Conservation (phyloP, 2,329 filamentous ascomycete genomes). For the Xylariales sp. region DNA sequence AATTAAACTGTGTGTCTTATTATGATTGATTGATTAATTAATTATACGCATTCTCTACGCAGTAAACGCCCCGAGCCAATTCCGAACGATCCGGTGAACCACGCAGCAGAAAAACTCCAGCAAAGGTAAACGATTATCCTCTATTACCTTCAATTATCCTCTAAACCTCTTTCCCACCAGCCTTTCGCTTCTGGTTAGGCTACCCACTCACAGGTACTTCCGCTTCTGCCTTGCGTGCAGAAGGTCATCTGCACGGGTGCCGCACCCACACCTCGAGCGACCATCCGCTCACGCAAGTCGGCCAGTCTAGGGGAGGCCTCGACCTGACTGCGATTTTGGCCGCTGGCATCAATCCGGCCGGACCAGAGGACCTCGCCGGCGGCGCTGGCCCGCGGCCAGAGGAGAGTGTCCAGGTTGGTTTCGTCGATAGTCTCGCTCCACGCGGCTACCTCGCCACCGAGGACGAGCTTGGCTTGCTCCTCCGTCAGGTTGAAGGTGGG, state of each 20-base stretch:
- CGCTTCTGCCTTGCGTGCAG: conserved; percentile 58
- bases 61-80: no score
- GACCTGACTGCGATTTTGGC: conserved; percentile 67
- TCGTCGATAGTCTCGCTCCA: conserved; percentile 80
- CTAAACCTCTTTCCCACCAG: no score
- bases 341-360: conserved; percentile 59
- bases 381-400: conserved; percentile 74
- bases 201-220: conserved; percentile 36
- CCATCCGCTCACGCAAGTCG: conserved; percentile 73
- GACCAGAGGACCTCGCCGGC: conserved; percentile 80
- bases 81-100: no score
- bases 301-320: conserved; percentile 65
- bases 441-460: conserved; percentile 77
- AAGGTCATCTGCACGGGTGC: conserved; percentile 67
- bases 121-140: no score
- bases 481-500: conserved; percentile 60
- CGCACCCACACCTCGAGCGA: conserved; percentile 61
- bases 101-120: no score
- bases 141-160: no score
- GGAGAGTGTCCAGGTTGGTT: conserved; percentile 67
- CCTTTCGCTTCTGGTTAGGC: no score
- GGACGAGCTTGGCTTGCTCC: conserved; percentile 60
- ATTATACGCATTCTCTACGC: no score
- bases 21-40: no score
- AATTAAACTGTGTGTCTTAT: no score